Conservation (phyloP, 306 rosid species). For the Lotus japonicus region DNA sequence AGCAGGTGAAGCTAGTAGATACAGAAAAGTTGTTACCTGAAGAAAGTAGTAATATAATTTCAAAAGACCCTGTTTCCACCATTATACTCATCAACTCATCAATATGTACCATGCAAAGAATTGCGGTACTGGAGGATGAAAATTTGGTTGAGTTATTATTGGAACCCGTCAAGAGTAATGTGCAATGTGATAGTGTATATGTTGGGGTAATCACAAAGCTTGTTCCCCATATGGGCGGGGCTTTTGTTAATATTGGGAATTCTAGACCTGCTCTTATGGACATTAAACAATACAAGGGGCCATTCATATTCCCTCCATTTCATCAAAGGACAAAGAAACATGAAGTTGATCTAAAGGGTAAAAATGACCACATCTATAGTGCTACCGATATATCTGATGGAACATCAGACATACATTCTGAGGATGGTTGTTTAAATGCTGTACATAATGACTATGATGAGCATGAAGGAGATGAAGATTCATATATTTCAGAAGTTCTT, state of each 20-base stretch:
- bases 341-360: constrained; percentile 31
- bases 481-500: constrained; percentile 59
- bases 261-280: constrained; percentile 83
- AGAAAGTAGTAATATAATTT: constrained; percentile 33
- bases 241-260: constrained; percentile 81
- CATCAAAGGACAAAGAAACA: constrained; percentile 43
- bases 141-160: constrained; percentile 78
- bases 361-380: constrained; percentile 27
- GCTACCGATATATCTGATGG: constrained; percentile 32
- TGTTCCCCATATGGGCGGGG: constrained; percentile 96
- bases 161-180: constrained; percentile 92
- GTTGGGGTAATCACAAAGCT: constrained; percentile 78
- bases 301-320: constrained; percentile 92
- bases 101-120: constrained; percentile 96
- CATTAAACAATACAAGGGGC: constrained; percentile 71
- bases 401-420: constrained; percentile 35
- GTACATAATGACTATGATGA: constrained; percentile 50
- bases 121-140: constrained; percentile 85
- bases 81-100: constrained; percentile 80
- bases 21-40: constrained; percentile 44
- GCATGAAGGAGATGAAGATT: constrained; percentile 68
- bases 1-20: constrained; percentile 41
- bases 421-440: constrained; percentile 37
- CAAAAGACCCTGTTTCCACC: constrained; percentile 56
- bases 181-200: constrained; percentile 90